These are phyloP conservation scores for Penicillium brevicompactum DNA, from an alignment of 2,329 filamentous ascomycete genomes.

Conservation along the genomic window DNA sequence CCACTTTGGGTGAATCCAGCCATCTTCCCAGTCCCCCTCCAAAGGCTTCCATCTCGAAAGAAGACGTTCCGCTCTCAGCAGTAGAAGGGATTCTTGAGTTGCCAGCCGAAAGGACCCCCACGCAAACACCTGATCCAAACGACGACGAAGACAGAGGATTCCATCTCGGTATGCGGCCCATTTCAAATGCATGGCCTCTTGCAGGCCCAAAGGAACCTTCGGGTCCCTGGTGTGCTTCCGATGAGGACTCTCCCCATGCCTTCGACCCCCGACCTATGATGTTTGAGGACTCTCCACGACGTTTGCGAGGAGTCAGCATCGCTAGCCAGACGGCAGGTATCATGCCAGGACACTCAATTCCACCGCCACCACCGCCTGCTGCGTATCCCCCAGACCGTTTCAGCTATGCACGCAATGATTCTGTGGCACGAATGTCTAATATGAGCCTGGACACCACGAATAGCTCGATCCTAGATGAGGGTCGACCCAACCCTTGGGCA, in stretches of 20 bases:
- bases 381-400: conserved; percentile 35
- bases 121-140: conserved; percentile 38
- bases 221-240: conserved; percentile 26
- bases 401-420: conserved; percentile 38
- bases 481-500: conserved; percentile 21
- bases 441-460: conserved; percentile 42
- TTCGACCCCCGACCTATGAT: conserved; percentile 26
- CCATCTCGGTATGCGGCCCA: conserved; percentile 29
- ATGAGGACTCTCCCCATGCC: conserved; percentile 21
- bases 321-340: conserved; percentile 35
- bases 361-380: conserved; percentile 36
- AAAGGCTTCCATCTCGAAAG: conserved; percentile 24
- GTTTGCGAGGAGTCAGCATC: conserved; percentile 36
- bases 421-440: conserved; percentile 36
- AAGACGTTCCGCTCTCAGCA: conserved; percentile 36
- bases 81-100: conserved; percentile 38
- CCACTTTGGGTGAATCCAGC: conserved; percentile 33
- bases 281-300: conserved; percentile 26
- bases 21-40: conserved; percentile 23
- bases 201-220: conserved; percentile 25
- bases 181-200: conserved; percentile 36
- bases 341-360: conserved; percentile 40
- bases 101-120: conserved; percentile 40
- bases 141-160: conserved; percentile 24
- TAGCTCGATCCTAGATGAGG: conserved; percentile 42